Conservation (phyloP, 129 eudicot species). For the Helichrysum umbraculigerum region DNA sequence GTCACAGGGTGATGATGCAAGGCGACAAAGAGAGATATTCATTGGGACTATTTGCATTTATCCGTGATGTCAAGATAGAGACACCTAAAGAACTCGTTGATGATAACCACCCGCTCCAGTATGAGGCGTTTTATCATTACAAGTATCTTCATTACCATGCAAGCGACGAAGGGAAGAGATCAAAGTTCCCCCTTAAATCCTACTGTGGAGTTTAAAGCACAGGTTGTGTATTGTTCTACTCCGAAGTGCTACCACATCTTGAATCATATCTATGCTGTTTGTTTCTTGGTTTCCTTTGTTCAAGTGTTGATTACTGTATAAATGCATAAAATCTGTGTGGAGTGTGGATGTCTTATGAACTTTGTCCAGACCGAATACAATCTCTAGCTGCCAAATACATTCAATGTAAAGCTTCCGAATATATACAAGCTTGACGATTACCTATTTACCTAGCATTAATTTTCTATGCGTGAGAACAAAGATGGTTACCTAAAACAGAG, state of each 20-base stretch:
- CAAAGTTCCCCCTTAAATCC: conserved; percentile 47
- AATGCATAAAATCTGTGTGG: background rate
- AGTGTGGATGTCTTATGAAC: background rate
- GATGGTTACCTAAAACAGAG: no score
- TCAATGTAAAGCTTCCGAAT: no score
- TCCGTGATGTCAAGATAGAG: conserved; percentile 41
- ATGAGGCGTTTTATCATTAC: conserved; percentile 59
- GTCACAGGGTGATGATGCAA: conserved; percentile 58
- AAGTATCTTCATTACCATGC: conserved; percentile 42
- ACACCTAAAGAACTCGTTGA: conserved; percentile 51
- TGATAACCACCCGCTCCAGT: conserved; percentile 47
- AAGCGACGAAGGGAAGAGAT: conserved; percentile 41
- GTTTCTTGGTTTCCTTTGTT: conserved; percentile 18
- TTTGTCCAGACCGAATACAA: background rate
- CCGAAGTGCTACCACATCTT: conserved; percentile 2
- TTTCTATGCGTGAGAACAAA: no score
- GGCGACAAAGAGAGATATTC: conserved; percentile 50
- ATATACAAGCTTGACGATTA: background rate
- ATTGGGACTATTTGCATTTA: conserved; percentile 54
- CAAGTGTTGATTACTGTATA: background rate
- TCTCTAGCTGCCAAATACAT: background rate
- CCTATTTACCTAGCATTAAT: background rate
- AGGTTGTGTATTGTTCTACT: background rate
- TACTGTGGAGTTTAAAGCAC: conserved; percentile 50
- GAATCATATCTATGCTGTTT: background rate